These are phyloP conservation scores for Boletus semigastroideus DNA, from an alignment of 1,284 basidiomycete genomes.

Conservation along the genomic window DNA sequence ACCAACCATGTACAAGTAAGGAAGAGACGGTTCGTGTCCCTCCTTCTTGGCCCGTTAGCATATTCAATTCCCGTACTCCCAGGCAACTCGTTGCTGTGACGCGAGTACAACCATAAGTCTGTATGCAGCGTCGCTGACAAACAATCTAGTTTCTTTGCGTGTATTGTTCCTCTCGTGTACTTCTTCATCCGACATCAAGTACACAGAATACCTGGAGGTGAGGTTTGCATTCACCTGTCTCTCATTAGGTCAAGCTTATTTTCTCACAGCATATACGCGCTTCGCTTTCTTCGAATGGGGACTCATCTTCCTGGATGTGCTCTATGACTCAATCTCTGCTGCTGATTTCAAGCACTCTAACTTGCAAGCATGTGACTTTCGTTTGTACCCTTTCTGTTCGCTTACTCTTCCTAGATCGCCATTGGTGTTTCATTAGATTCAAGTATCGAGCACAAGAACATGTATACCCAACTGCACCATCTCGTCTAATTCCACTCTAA, in stretches of 20 bases:
- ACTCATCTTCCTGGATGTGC: constrained; percentile 76
- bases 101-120: constrained; percentile 35
- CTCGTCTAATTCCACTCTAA: constrained; percentile 26
- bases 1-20: constrained; percentile 38
- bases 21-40: constrained; percentile 50
- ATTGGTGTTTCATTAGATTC: constrained; percentile 31
- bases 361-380: constrained; percentile 44
- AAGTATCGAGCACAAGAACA: constrained; percentile 19
- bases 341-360: constrained; percentile 59
- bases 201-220: constrained; percentile 75
- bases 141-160: constrained; percentile 60
- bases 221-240: constrained; percentile 11
- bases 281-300: constrained; percentile 90
- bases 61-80: constrained; percentile 4
- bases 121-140: constrained; percentile 7
- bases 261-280: constrained; percentile 68
- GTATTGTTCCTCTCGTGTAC: constrained; percentile 75
- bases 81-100: constrained; percentile 52
- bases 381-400: neutral
- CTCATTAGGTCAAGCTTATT: neutral
- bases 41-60: neutral
- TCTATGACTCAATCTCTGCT: constrained; percentile 71
- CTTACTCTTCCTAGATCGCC: constrained; percentile 26
- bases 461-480: constrained; percentile 30
- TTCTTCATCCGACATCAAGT: constrained; percentile 87